Base-by-base conservation (phyloP, 352 stramenopile species). In the Bremia lactucae region DNA sequence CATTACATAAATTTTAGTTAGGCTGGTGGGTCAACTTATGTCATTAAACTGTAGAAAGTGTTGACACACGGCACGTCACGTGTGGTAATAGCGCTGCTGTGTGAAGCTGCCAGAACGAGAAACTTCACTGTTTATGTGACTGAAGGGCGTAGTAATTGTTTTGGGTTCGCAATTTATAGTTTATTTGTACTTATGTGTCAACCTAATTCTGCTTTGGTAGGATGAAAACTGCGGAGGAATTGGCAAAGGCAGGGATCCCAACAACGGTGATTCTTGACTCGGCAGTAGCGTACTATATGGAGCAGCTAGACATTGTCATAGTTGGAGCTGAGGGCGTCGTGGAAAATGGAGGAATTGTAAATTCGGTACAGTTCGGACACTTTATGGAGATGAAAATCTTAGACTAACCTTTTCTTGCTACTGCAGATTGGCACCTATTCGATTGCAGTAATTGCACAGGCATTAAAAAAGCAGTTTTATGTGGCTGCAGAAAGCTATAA, bases 401-500 rank as follows among this genome's bases (percentile, higher is more conserved):
- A n/a, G 24, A 29, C 8, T 7, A 3, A 29, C 24, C 7, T 29
- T 29, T 29, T 16, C 8, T 20, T 41, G 9, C 11, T 43, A 16
- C 46, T 46, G 15, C 4, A 94, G 66, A 83, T 98, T 36, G 96
- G 96, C 15, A 98, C 96, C 13, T 98, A 95, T 65, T 85, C 87
- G 13, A 72, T 95, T 24, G 96, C 93, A 0, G 76, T 97, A 33
- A 86, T 97, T 54, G 95, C 96, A 5, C 86, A 97, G 55, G 91
- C 95, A 20, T 72, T 96, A 58, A 94, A 95, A 31, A 97, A 97
- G 43, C 95, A 95, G 10, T 96, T 99, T 60, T 99, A 98, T 76
- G 96, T 98, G 11, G 95, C 95, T 0, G 94, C 94, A 3, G 95
- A 99, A 67, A 97, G 83, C 54, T 98, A 98, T 71, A 99, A 98